Evolutionary conservation across 2,329 filamentous ascomycete species (phyloP), one percentile per base, ranked within the genome.

Genomic region (Cordyceps cateniannulata): DNA sequence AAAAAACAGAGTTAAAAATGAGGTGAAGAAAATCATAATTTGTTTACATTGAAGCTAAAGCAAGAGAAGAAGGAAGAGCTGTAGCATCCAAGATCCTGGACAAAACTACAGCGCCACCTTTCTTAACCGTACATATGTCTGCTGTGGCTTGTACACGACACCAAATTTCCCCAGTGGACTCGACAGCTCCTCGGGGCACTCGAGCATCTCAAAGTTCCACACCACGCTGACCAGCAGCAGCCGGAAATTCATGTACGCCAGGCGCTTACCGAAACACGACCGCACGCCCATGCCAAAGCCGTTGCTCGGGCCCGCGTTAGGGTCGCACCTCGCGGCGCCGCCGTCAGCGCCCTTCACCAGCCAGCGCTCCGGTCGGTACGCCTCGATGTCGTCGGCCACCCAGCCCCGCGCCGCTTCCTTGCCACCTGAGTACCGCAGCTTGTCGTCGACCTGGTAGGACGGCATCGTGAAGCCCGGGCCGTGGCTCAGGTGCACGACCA

Each of bases 321-420:
- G 48, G n/a, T 58, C 45, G 32, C 16, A 58, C 45, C 24, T 25
- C 78, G 82, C 66, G 72, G 79, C 27, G 72, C 76, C 5, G 67
- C 73, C n/a, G n/a, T n/a, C n/a, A n/a, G n/a, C n/a, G n/a, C n/a
- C 44, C 3, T 38, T 2, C n/a, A 47, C 29, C 40, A 57, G 40
- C 54, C 54, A 57, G 1, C 54, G 40, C 25, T 57, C 54, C 27
- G 54, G 54, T 18, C 29, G 32, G 25, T 18, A 57, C 0, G 62
- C 48, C 38, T 32, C 64, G 51, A 61, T 63, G 42, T 65, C 68
- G n/a, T 48, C 62, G 38, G 70, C 63, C 3, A 70, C 65, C 70
- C 70, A 66, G 68, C 45, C n/a, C 47, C 24, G 61, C 52, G 59
- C 2, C 49, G 57, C 2, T 48, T 42, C 38, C 59, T 60, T 0